These are phyloP conservation scores for Cercospora janseana DNA, from an alignment of 2,329 filamentous ascomycete genomes.

Conservation along the genomic window DNA sequence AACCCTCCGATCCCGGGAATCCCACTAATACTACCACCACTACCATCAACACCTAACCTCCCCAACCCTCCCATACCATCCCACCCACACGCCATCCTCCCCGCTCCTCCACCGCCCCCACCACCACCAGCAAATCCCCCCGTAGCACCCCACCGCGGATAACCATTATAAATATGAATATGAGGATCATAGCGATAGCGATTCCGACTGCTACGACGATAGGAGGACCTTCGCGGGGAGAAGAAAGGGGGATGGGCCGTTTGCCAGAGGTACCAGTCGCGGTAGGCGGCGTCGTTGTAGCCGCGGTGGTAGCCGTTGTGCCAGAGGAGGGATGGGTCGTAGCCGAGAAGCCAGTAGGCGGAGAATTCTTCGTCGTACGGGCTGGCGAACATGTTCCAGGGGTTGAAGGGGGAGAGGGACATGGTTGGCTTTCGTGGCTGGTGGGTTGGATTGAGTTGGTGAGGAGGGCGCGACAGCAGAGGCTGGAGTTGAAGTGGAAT, in stretches of 20 bases:
- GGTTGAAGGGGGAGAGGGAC: background rate
- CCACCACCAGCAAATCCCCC: background rate
- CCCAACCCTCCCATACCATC: background rate
- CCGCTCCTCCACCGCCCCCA: background rate
- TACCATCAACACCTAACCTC: background rate
- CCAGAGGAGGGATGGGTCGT: background rate
- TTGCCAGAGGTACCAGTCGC: too few species aligned
- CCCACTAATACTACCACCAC: background rate
- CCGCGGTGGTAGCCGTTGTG: background rate
- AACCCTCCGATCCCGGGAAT: background rate
- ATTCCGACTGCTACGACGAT: too few species aligned
- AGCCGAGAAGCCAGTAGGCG: background rate
- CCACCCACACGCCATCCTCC: too few species aligned
- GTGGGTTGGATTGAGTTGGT: background rate
- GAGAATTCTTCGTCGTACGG: constrained; percentile 1
- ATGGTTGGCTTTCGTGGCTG: background rate
- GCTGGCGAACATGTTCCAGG: background rate
- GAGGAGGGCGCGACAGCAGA: background rate
- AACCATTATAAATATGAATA: too few species aligned
- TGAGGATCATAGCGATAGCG: too few species aligned
- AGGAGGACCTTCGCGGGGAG: too few species aligned
- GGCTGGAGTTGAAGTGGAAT: too few species aligned
- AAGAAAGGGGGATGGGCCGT: too few species aligned
- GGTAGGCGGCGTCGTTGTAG: background rate
- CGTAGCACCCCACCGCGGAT: background rate